Evolutionary conservation across 768 basidiomycete species (phyloP), one percentile per base, ranked within the genome.

Genomic region (Pholiota microspora): DNA sequence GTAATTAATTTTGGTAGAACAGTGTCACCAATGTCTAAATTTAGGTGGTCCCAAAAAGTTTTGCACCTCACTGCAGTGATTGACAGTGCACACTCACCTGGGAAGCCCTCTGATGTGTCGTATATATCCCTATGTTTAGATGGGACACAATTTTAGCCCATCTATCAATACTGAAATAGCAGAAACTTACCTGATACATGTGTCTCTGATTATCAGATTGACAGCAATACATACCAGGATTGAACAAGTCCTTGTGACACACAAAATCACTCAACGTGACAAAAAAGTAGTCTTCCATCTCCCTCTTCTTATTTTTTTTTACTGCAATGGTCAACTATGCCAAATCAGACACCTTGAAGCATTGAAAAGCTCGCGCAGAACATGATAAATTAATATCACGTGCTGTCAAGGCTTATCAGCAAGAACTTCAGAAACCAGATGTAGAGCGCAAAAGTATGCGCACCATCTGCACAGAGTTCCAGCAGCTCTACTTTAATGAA

Each of bases 401-500:
- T 32, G 55, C 55, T 29, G 44, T 51, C 38, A 34, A 29, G 13
- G 50, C 50, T 13, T 55, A 51, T 31, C 38, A 46, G 18, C 7
- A 18, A 15, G 42, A 59, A 32, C 48, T 36, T n/a, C 28, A 35
- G 29, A 51, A 46, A 28, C 32, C 53, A 9, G 32, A 45, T 24
- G 31, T n/a, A 8, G 25, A 45, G 7, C 57, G 28, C 15, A 23
- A 18, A 10, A 47, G 53, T 12, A 21, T 55, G 21, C 35, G 44
- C 24, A 38, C 52, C 7, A 23, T 59, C 28, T 59, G 57, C 49
- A 7, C 29, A 7, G 31, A 49, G 15, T 27, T 51, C 42, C 24
- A 45, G 28, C 29, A 45, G 18, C 28, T 45, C 9, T 42, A 53
- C 23, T 55, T 55, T 34, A 34, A 59, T 31, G 52, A 59, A 40